phyloP scores from a whole-genome alignment of 2,329 filamentous ascomycete genomes.

The Corinectria fuckeliana region DNA sequence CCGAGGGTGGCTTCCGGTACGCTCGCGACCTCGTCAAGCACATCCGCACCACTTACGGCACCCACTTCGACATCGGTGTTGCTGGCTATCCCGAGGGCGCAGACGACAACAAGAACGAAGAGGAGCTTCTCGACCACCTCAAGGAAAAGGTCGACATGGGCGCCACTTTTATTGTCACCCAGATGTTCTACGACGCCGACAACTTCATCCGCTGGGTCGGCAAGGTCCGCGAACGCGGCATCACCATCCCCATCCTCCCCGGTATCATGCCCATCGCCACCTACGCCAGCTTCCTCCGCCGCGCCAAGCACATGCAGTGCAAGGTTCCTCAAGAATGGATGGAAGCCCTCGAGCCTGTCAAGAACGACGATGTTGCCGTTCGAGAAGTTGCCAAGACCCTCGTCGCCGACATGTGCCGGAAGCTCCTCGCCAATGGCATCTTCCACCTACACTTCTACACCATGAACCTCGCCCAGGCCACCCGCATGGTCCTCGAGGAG shows the following conservation, averaged over 20 bases:
- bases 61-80: conserved; percentile 93
- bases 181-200: conserved; percentile 99
- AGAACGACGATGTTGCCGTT: conserved; percentile 95
- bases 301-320: conserved; percentile 91
- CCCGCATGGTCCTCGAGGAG: conserved; percentile 92
- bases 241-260: conserved; percentile 81
- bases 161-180: conserved; percentile 91
- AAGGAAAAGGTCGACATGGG: conserved; percentile 98
- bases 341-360: conserved; percentile 84
- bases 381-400: conserved; percentile 87
- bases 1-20: conserved; percentile 87
- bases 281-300: conserved; percentile 88
- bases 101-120: conserved; percentile 89
- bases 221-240: conserved; percentile 84
- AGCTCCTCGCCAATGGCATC: conserved; percentile 82
- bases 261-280: conserved; percentile 93
- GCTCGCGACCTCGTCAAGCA: conserved; percentile 89
- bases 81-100: conserved; percentile 96
- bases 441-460: conserved; percentile 97
- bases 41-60: conserved; percentile 74
- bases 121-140: conserved; percentile 84
- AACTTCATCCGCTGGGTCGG: conserved; percentile 92
- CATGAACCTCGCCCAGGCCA: conserved; percentile 97
- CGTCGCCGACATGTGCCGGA: conserved; percentile 88
- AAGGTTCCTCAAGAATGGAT: conserved; percentile 83